phyloP scores from a whole-genome alignment of 768 basidiomycete genomes.

The Termitomyces heimii region DNA sequence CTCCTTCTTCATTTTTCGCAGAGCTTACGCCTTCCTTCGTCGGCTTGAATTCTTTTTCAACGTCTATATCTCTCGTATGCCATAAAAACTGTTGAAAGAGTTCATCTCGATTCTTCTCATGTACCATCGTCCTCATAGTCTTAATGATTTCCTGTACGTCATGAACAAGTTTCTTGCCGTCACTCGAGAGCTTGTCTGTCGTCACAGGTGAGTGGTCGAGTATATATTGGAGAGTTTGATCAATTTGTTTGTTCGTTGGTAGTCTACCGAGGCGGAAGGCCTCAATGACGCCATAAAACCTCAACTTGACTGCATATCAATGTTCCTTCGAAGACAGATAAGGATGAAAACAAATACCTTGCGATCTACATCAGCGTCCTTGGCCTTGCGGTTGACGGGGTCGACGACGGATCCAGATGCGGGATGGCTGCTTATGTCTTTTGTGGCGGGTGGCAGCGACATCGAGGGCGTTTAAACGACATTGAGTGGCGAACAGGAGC shows the following conservation, averaged over 20 bases:
- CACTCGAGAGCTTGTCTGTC: conserved; percentile 59
- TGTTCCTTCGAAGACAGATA: not conserved
- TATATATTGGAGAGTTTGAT: conserved; percentile 64
- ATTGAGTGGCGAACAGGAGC: not conserved
- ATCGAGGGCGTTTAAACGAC: conserved; percentile 26
- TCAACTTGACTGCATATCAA: conserved; percentile 37
- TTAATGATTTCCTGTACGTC: conserved; percentile 79
- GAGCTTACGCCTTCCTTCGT: not conserved
- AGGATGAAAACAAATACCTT: conserved; percentile 38
- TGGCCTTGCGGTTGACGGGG: conserved; percentile 53
- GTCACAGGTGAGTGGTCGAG: conserved; percentile 54
- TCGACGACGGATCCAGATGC: conserved; percentile 53
- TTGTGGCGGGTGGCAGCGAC: conserved; percentile 59
- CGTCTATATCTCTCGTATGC: conserved; percentile 58
- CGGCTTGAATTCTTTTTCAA: not conserved
- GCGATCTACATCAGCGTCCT: conserved; percentile 73
- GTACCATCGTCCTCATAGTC: conserved; percentile 66
- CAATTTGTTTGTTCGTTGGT: conserved; percentile 79
- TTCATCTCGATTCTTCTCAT: conserved; percentile 85
- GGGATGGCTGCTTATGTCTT: conserved; percentile 59
- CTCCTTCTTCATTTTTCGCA: conserved; percentile 25
- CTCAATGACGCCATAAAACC: conserved; percentile 73
- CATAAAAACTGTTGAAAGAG: conserved; percentile 89
- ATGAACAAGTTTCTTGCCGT: conserved; percentile 70
- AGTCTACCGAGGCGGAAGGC: conserved; percentile 77